phyloP scores from a whole-genome alignment of 805 yeast species.

The Wickerhamomyces sydowiorum region DNA sequence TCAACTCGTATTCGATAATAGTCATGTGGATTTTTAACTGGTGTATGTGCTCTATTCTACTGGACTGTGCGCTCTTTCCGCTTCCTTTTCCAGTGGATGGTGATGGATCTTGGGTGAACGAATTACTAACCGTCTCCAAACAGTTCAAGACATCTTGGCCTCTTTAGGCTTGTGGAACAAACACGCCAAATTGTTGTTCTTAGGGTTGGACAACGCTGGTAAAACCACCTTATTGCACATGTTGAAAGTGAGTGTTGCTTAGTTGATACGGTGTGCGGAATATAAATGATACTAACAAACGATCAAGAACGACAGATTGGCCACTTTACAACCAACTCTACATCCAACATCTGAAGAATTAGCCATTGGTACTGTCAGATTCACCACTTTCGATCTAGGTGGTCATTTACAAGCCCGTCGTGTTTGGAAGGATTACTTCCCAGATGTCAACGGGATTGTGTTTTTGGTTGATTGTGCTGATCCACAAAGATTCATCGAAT shows the following conservation, averaged over 20 bases:
- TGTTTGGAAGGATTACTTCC: conserved; percentile 98
- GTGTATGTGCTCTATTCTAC: conserved; percentile 39
- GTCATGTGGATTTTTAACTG: conserved; percentile 41
- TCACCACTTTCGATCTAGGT: conserved; percentile 97
- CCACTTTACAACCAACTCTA: conserved; percentile 94
- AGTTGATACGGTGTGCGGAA: neutral
- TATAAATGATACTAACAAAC: conserved; percentile 5
- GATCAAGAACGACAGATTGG: conserved; percentile 81
- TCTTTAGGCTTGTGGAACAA: conserved; percentile 85
- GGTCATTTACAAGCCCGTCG: conserved; percentile 99
- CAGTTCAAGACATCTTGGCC: conserved; percentile 53
- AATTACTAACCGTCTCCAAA: neutral
- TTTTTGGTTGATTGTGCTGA: conserved; percentile 97
- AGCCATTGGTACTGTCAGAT: conserved; percentile 92
- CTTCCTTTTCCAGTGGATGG: too few species aligned
- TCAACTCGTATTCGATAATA: neutral
- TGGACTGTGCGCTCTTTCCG: too few species aligned
- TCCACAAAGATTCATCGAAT: conserved; percentile 90
- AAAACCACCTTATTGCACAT: conserved; percentile 86
- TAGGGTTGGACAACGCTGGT: conserved; percentile 98
- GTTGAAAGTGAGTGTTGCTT: conserved; percentile 37
- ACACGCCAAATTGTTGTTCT: conserved; percentile 91
- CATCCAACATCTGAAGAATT: conserved; percentile 99
- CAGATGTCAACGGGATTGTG: conserved; percentile 97
- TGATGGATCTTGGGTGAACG: neutral